Percentiles rank a stretch among this genome's conserved stretches.
Conservation (phyloP, 306 rosid species). For the Cicer judaicum region DNA sequence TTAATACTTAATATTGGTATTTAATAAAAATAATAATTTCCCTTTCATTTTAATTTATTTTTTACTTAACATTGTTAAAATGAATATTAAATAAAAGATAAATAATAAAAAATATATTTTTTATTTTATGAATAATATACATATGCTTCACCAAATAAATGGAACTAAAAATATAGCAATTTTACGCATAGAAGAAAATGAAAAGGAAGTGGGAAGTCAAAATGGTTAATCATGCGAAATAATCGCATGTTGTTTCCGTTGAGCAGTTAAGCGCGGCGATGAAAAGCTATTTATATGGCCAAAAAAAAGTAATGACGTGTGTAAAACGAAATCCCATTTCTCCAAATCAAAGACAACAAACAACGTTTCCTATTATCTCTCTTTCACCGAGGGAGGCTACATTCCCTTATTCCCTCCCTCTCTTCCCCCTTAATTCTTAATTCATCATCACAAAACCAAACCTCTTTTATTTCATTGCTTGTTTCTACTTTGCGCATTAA, state of each 20-base stretch:
- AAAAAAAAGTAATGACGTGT: constrained; percentile 10
- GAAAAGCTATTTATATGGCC: constrained; percentile 23
- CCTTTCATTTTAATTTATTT: no score
- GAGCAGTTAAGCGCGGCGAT: constrained; percentile 32
- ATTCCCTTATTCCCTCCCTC: constrained; percentile 6
- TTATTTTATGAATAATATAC: no score
- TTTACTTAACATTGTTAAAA: no score
- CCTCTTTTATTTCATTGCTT: background rate
- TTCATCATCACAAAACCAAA: background rate
- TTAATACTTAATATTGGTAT: no score
- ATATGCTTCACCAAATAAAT: no score
- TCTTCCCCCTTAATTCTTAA: background rate
- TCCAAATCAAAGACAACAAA: constrained; percentile 3
- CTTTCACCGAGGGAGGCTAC: constrained; percentile 10
- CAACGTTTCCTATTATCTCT: constrained; percentile 34
- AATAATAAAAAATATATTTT: no score
- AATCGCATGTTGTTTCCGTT: constrained; percentile 3
- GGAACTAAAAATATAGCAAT: background rate
- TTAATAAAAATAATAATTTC: no score
- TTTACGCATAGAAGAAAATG: background rate
- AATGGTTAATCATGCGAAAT: background rate
- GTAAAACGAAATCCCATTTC: background rate
- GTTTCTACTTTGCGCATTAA: background rate
- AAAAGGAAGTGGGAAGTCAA: constrained; percentile 36
- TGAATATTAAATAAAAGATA: no score